Conservation (phyloP, 148 eudicot species). For the Simmondsia chinensis region DNA sequence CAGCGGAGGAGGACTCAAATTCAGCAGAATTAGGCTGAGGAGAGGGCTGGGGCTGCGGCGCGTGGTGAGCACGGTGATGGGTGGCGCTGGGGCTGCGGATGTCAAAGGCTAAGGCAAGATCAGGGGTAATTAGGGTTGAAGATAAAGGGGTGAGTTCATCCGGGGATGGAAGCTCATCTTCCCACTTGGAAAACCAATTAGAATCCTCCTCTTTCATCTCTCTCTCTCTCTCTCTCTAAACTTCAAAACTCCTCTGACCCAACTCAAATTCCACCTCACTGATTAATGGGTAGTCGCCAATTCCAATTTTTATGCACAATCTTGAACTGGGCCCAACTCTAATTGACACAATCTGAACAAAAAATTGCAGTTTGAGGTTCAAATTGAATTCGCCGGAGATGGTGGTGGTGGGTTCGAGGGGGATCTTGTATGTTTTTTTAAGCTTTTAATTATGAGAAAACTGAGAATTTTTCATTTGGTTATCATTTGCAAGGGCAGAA, state of each 20-base stretch:
- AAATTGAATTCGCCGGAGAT: no score
- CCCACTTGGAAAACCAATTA: slow-evolving; percentile 90
- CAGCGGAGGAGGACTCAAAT: slow-evolving; percentile 53
- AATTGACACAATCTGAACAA: no score
- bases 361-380: no score
- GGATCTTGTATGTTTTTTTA: slow-evolving; percentile 62
- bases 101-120: slow-evolving; percentile 80
- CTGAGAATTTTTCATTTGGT: no score
- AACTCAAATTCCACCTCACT: no score
- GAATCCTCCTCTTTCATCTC: slow-evolving; percentile 75
- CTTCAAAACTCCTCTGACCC: no score
- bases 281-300: no score
- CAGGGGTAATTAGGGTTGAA: slow-evolving; percentile 84
- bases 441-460: slow-evolving; percentile 33
- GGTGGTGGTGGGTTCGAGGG: slow-evolving; percentile 79
- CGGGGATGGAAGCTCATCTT: slow-evolving; percentile 68
- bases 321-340: no score
- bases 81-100: slow-evolving; percentile 28
- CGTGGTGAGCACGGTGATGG: neutral
- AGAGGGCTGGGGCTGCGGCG: slow-evolving; percentile 16
- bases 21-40: slow-evolving; percentile 48
- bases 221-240: no score
- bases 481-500: no score
- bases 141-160: slow-evolving; percentile 76
- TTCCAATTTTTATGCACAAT: no score